phyloP scores from a whole-genome alignment of 306 rosid genomes.

The Spatholobus suberectus region DNA sequence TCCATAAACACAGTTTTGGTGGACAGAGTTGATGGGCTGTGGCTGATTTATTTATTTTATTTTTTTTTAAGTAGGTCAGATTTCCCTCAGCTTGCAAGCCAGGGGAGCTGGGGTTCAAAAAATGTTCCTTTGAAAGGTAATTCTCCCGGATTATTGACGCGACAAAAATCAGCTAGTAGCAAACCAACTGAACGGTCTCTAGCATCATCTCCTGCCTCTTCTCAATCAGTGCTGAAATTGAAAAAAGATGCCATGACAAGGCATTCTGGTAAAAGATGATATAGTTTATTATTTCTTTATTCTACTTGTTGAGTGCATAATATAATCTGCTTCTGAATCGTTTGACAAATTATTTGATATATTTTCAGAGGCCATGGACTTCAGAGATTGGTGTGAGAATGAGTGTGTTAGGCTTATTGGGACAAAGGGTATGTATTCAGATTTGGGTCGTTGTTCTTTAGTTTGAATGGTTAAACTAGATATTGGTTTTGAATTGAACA shows the following conservation, averaged over 20 bases:
- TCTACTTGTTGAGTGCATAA: background rate
- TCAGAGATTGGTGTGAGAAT: conserved; percentile 89
- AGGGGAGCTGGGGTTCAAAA: conserved; percentile 67
- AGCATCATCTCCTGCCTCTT: conserved; percentile 69
- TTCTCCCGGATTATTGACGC: conserved; percentile 57
- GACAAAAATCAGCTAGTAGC: conserved; percentile 72
- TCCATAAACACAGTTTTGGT: background rate
- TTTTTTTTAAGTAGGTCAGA: conserved; percentile 62
- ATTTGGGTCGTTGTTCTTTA: background rate
- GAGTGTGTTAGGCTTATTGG: conserved; percentile 87
- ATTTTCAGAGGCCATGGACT: conserved; percentile 82
- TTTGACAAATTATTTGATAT: background rate
- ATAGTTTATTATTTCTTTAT: background rate
- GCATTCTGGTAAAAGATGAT: conserved; percentile 64
- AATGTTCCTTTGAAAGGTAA: conserved; percentile 59
- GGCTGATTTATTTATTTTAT: conserved; percentile 24
- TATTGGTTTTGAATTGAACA: background rate
- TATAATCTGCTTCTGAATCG: background rate
- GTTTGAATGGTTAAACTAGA: background rate
- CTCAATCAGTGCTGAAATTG: conserved; percentile 61
- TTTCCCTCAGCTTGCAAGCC: conserved; percentile 72
- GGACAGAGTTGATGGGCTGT: background rate
- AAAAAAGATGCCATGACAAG: conserved; percentile 78
- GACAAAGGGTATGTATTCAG: conserved; percentile 62
- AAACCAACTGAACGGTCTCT: conserved; percentile 61